Evolutionary conservation across 768 basidiomycete genomes (phyloP), one percentile per base, ranked within the genome.

Genomic region (Epithele typhae): DNA sequence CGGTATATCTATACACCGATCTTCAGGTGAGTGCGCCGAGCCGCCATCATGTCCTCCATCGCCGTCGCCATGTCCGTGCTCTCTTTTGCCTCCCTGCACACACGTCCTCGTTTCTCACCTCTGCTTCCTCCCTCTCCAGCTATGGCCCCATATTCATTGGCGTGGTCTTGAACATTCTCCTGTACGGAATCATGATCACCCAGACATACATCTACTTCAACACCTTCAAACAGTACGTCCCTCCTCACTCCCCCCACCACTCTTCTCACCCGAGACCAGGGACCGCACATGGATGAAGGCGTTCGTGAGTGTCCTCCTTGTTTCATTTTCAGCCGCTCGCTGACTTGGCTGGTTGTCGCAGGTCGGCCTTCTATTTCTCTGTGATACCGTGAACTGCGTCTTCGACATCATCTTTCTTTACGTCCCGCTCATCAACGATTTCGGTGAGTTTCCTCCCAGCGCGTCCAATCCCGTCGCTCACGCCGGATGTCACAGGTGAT

Each of bases 71-170:
- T 49, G 53, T 51, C 32, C 25, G 46, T 51, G 6, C 11, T 11
- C n/a, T 14, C 8, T 18, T 1, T 19, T 8, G 1, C 19, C 8
- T 24, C 10, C 25, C 8, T 9, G 15, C 23, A 2, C 6, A n/a
- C 12, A 2, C 27, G n/a, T n/a, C 46, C n/a, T 21, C 33, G 21
- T 11, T 18, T 24, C n/a, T n/a, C n/a, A 11, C 40, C 15, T 5
- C 15, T 15, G 11, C 8, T n/a, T n/a, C n/a, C n/a, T n/a, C n/a
- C n/a, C n/a, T n/a, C n/a, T n/a, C n/a, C 38, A 78, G 77, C 4
- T 73, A 74, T 55, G 73, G 74, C 22, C 73, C 73, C 11, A 73
- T 76, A 60, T 65, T 76, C 52, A 68, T 77, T 36, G 75, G 74
- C 17, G 66, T 70, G 43, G 56, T 68, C 12, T 56, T 77, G 59